phyloP scores from a whole-genome alignment of 345 rosid species.

The Syzygium oleosum region DNA sequence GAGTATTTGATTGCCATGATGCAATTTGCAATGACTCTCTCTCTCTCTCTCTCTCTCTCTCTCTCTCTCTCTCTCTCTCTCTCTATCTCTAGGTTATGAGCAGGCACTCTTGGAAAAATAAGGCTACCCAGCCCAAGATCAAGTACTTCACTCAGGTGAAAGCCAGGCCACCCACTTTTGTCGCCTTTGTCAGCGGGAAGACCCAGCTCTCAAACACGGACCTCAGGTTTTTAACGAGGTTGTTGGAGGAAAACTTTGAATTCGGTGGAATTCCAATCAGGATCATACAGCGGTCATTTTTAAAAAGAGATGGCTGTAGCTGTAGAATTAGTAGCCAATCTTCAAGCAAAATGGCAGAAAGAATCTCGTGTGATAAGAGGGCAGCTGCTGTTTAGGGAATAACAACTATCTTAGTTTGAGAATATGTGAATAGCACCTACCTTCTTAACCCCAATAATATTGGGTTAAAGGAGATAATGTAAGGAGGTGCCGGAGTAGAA shows the following conservation, averaged over 20 bases:
- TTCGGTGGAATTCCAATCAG: constrained; percentile 91
- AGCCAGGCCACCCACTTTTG: constrained; percentile 96
- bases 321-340: constrained; percentile 17
- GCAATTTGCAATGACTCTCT: neutral
- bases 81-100: constrained; percentile 61
- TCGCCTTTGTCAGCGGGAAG: constrained; percentile 74
- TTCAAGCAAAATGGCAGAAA: constrained; percentile 14
- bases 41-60: too few species aligned
- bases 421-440: neutral
- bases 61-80: too few species aligned
- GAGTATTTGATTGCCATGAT: neutral
- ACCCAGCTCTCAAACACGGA: constrained; percentile 57
- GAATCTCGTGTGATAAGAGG: constrained; percentile 56
- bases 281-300: constrained; percentile 60
- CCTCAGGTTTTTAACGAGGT: constrained; percentile 66
- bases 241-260: constrained; percentile 88
- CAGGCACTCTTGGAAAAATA: constrained; percentile 95
- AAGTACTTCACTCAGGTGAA: constrained; percentile 97
- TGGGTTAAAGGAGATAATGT: neutral
- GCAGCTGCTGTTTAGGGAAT: constrained; percentile 1
- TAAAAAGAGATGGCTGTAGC: constrained; percentile 14
- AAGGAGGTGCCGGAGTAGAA: neutral
- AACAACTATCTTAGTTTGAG: neutral
- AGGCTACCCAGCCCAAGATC: constrained; percentile 78
- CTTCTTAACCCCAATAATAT: neutral